These are phyloP conservation scores for Lotmaria passim DNA, from an alignment of 208 protist species.

Conservation along the genomic window DNA sequence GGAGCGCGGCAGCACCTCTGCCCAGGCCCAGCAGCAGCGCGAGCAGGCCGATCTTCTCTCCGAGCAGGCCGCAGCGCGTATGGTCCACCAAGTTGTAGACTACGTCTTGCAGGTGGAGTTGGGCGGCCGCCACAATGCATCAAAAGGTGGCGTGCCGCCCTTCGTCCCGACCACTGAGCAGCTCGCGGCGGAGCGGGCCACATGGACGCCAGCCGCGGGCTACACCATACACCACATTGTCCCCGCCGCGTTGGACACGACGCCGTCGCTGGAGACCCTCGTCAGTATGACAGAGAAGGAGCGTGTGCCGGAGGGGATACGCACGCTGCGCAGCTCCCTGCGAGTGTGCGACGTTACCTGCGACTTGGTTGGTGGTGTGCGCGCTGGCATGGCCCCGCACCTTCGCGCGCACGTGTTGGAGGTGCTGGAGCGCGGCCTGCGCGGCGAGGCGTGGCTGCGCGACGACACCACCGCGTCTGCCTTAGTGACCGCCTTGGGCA, in stretches of 20 bases:
- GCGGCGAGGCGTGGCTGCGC: constrained; percentile 43
- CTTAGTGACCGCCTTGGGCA: constrained; percentile 23
- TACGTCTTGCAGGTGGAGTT: constrained; percentile 65
- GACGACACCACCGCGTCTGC: constrained; percentile 13
- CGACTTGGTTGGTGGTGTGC: constrained; percentile 67
- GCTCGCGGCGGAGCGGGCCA: constrained; percentile 47
- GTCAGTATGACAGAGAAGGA: constrained; percentile 39
- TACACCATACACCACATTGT: constrained; percentile 53
- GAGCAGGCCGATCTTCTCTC: constrained; percentile 31
- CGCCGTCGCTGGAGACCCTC: constrained; percentile 19
- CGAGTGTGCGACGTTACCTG: constrained; percentile 43
- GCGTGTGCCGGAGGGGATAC: constrained; percentile 39
- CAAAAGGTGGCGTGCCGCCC: constrained; percentile 32
- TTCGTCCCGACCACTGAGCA: constrained; percentile 27
- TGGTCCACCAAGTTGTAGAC: constrained; percentile 61
- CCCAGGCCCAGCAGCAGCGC: constrained; percentile 28
- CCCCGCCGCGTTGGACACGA: constrained; percentile 10
- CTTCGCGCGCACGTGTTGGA: constrained; percentile 47
- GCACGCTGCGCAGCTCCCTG: constrained; percentile 49
- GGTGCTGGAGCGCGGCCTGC: constrained; percentile 51
- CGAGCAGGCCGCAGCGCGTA: constrained; percentile 34
- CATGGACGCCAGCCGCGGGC: constrained; percentile 33
- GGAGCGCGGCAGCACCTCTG: constrained; percentile 30
- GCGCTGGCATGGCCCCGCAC: constrained; percentile 50
- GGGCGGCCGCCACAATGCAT: constrained; percentile 67